Conservation (phyloP, 192 early-diverging fungal genomes). For the Backusella mclennaniae region DNA sequence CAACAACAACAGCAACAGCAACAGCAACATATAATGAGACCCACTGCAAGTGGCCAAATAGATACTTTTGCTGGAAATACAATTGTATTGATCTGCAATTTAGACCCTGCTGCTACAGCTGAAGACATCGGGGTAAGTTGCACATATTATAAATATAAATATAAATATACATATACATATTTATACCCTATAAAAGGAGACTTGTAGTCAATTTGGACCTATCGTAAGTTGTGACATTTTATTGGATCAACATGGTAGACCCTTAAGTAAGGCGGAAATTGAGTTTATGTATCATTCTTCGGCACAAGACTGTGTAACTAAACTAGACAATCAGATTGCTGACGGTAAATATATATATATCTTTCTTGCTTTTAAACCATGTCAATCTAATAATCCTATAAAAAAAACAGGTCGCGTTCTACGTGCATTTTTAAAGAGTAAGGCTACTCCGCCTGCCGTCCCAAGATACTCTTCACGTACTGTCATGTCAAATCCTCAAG, state of each 20-base stretch:
- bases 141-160: not conserved
- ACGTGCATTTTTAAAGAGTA: slow-evolving; percentile 3
- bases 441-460: not conserved
- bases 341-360: slow-evolving; percentile 34
- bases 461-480: slow-evolving; percentile 11
- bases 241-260: slow-evolving; percentile 29
- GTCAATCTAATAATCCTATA: too few relatives aligned
- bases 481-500: not conserved
- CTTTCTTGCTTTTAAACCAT: not conserved
- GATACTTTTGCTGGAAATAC: not conserved
- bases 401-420: not conserved
- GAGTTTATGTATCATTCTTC: slow-evolving; percentile 38
- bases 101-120: slow-evolving; percentile 47
- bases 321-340: slow-evolving; percentile 41
- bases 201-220: slow-evolving; percentile 35
- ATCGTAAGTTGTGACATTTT: slow-evolving; percentile 37
- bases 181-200: slow-evolving; percentile 25
- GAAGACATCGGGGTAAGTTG: slow-evolving; percentile 45
- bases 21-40: not conserved
- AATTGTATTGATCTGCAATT: slow-evolving; percentile 42
- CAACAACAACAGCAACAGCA: not conserved
- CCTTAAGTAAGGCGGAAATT: slow-evolving; percentile 42
- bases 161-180: not conserved
- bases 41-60: not conserved
- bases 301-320: slow-evolving; percentile 37